These are phyloP conservation scores for Venturia asperata DNA, from an alignment of 2,329 filamentous ascomycete species.

Conservation along the genomic window DNA sequence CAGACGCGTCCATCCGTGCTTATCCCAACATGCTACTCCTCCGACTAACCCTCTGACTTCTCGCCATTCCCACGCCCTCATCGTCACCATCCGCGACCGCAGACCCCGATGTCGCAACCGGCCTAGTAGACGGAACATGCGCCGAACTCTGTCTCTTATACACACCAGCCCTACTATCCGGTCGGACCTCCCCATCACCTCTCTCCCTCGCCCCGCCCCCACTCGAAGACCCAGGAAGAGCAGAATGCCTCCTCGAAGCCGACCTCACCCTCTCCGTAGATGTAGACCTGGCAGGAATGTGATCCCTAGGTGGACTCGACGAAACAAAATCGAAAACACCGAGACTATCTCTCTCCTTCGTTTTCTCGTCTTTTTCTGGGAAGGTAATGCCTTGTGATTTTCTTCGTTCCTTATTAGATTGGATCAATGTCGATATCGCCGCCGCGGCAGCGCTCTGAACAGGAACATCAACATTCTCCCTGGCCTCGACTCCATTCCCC, in stretches of 20 bases:
- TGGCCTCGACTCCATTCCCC: conserved; percentile 23
- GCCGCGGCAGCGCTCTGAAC: conserved; percentile 7
- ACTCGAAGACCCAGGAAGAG: conserved; percentile 24
- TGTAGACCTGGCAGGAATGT: conserved; percentile 29
- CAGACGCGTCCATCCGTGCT: neutral
- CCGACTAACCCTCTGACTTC: conserved; percentile 31
- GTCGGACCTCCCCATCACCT: conserved; percentile 18
- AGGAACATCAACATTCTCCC: conserved; percentile 17
- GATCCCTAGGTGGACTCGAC: conserved; percentile 25
- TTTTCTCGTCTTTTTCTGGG: neutral
- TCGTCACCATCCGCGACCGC: conserved; percentile 21
- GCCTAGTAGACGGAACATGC: conserved; percentile 18
- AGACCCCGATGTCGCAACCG: neutral
- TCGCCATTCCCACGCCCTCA: conserved; percentile 20
- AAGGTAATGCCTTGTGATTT: neutral
- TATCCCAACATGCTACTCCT: conserved; percentile 36
- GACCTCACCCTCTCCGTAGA: conserved; percentile 27
- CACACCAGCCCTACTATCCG: conserved; percentile 8
- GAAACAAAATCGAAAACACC: conserved; percentile 35
- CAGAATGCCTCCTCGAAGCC: conserved; percentile 30
- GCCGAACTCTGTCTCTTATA: conserved; percentile 23
- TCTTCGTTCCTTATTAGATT: neutral
- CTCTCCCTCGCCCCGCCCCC: conserved; percentile 12
- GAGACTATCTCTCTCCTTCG: conserved; percentile 23
- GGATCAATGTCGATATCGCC: conserved; percentile 10